These are phyloP conservation scores for Neurospora hispaniola DNA, from an alignment of 495 filamentous ascomycete species.

Conservation along the genomic window DNA sequence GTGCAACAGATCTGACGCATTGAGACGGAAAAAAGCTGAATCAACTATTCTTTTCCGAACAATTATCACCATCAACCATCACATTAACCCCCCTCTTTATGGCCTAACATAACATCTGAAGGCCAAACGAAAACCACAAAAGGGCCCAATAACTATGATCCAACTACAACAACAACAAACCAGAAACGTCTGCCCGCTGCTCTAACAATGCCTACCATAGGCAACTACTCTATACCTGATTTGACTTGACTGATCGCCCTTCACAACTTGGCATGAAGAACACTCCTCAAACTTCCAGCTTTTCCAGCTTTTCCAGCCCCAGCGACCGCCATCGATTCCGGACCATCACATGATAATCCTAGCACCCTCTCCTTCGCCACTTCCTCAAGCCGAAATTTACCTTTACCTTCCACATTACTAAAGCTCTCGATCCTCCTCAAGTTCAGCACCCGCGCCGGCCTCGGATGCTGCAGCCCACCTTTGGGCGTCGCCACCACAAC, in stretches of 20 bases:
- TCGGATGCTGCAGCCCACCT: constrained; percentile 23
- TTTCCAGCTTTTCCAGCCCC: background rate
- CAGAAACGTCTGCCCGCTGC: background rate
- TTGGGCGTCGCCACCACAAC: constrained; percentile 15
- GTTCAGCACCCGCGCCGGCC: constrained; percentile 22
- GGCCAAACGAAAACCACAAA: background rate
- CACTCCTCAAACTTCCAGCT: background rate
- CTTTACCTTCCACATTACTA: constrained; percentile 1
- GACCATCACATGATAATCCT: background rate
- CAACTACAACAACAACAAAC: background rate
- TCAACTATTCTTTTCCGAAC: background rate
- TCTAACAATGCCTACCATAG: background rate
- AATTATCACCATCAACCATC: background rate
- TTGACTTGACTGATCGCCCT: background rate
- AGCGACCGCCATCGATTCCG: background rate
- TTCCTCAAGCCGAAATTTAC: constrained; percentile 2
- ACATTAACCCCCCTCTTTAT: background rate
- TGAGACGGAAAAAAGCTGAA: too few species aligned
- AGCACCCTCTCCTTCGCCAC: constrained; percentile 5
- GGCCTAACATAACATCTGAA: background rate
- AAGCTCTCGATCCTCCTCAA: constrained; percentile 25
- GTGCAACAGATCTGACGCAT: too few species aligned
- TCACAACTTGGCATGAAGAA: background rate
- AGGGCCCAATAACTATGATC: background rate
- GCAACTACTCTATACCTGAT: background rate